Percentiles rank a stretch among this genome's conserved stretches.
Evolutionary conservation across 805 yeast species (phyloP).

Genomic region (Maudiozyma pseudohumilis): DNA sequence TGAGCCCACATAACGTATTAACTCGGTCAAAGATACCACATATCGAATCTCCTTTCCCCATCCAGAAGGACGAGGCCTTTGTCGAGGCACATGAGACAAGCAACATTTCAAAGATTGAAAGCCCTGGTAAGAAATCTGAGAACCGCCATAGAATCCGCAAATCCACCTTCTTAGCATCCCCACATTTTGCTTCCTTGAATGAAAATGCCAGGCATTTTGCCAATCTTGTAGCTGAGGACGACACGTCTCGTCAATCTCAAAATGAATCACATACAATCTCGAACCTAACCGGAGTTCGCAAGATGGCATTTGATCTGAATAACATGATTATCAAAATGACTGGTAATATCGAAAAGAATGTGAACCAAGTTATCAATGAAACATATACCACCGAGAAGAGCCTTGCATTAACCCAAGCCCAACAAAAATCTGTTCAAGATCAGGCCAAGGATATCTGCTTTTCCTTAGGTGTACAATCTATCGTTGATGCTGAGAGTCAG

Average conservation of each 20-base stretch:
- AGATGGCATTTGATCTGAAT: conserved; percentile 1
- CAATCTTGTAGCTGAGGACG: conserved; percentile 1
- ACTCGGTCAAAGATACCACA: conserved; percentile 1
- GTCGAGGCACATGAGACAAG: no score
- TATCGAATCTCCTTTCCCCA: not conserved
- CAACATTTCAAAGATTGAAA: not conserved
- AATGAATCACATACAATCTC: not conserved
- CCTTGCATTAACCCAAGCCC: not conserved
- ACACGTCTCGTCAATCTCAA: not conserved
- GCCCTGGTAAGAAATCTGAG: not conserved
- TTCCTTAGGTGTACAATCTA: not conserved
- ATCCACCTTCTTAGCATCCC: not conserved
- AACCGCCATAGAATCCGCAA: not conserved
- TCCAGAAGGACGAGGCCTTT: not conserved
- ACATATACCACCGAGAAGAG: not conserved
- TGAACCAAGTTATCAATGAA: not conserved
- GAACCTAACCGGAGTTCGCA: not conserved
- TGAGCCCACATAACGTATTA: not conserved
- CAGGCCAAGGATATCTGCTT: not conserved
- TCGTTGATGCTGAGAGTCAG: not conserved
- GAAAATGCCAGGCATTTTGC: conserved; percentile 4
- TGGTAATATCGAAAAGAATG: not conserved
- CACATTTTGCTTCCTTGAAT: conserved; percentile 2
- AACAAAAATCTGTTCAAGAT: not conserved
- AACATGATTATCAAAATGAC: not conserved